Evolutionary conservation across 257 asterid genomes (phyloP), one percentile per base, ranked within the genome.

Genomic region (Eustoma russellianum): DNA sequence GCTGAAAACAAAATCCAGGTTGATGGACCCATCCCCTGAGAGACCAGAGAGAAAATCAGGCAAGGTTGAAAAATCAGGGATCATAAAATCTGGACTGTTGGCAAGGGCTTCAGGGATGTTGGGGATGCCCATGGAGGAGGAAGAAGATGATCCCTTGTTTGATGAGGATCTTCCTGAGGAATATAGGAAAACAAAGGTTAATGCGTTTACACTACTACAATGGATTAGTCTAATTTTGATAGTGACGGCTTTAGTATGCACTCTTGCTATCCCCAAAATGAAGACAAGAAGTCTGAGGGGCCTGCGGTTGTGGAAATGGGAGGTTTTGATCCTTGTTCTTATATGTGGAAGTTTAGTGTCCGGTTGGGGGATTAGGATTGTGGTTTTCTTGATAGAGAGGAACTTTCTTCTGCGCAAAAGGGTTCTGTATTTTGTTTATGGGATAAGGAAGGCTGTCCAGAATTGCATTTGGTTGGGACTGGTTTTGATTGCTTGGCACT

Each of bases 391-490:
- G 13, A 75, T 77, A 2, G 93, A 87, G 73, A 73, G 94, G 74
- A 92, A 88, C 51, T 92, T 92, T 55, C 69, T 88, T 24, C 63
- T 88, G 79, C 62, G 97, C 15, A 92, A 85, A 66, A 64, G 91
- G 50, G 79, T 92, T 17, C 7, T 92, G 30, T 92, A 92, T 69
- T 92, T 92, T 2, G 95, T 85, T 15, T 88, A 92, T 14, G 98
- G 97, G 0, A 74, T 88, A 2, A 66, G 94, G 16, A 85, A 73
- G 47, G 80, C 94, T 5, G 95, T 92, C 17, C 94, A 82, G 74
- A 92, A 92, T 40, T 88, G 95, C 35, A 75, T 92, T 24, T 92
- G 98, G 98, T 53, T 92, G 41, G 95, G 95, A 2, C 63, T 92
- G 48, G 95, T 92, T 59, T 46, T 92, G 30, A 56, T 81, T 17